Conservation (phyloP, 345 rosid genomes). For the Capsella bursapastoris region DNA sequence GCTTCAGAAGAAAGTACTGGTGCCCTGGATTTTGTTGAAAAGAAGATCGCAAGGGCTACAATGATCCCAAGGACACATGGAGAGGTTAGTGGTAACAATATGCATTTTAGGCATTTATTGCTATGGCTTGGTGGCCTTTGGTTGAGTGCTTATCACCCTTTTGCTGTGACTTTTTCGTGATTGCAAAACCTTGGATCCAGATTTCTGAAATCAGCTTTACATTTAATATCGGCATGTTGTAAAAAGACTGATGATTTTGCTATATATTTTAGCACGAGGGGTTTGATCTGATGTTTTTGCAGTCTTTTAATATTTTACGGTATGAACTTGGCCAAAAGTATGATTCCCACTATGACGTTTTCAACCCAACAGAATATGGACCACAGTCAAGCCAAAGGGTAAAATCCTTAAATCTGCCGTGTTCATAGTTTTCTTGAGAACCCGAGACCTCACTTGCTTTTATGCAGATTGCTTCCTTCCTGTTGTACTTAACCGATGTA, state of each 20-base stretch:
- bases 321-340: conserved; percentile 91
- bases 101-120: not conserved
- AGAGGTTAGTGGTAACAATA: conserved; percentile 52
- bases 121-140: conserved; percentile 14
- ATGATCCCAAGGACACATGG: conserved; percentile 72
- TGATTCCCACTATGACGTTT: conserved; percentile 88
- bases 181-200: conserved; percentile 6
- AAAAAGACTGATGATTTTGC: conserved; percentile 14
- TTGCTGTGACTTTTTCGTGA: not conserved
- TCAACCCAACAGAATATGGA: conserved; percentile 79
- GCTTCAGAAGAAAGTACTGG: conserved; percentile 71
- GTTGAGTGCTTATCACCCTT: conserved; percentile 6
- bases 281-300: conserved; percentile 38
- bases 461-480: conserved; percentile 67
- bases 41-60: conserved; percentile 73
- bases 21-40: conserved; percentile 57
- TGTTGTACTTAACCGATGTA: conserved; percentile 68
- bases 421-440: not conserved
- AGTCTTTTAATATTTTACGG: conserved; percentile 87
- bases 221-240: conserved; percentile 7
- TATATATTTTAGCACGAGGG: conserved; percentile 13
- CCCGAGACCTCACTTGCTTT: conserved; percentile 18
- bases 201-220: conserved; percentile 2
- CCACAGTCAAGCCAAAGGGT: conserved; percentile 85
- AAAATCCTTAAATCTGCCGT: conserved; percentile 20